Conservation (phyloP, 2,329 filamentous ascomycete species). For the Trichophaea hybrida region DNA sequence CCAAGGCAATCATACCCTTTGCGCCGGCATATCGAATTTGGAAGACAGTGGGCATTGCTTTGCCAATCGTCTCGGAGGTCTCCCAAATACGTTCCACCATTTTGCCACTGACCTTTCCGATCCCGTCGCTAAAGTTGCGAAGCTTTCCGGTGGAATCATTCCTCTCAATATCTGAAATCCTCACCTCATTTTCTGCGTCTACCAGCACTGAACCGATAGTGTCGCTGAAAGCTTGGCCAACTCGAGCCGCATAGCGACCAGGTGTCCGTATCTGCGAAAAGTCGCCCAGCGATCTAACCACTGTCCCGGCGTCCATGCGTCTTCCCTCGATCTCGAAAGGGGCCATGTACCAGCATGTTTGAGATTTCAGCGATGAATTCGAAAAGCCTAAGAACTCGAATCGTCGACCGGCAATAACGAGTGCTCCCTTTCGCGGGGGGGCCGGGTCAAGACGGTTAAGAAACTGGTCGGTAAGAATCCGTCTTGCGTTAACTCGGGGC, state of each 20-base stretch:
- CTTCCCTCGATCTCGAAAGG: slow-evolving; percentile 32
- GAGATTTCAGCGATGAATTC: slow-evolving; percentile 58
- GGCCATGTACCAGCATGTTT: slow-evolving; percentile 54
- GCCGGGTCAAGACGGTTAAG: slow-evolving; percentile 41
- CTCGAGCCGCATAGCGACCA: slow-evolving; percentile 44
- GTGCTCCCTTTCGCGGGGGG: slow-evolving; percentile 34
- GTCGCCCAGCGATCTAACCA: slow-evolving; percentile 39
- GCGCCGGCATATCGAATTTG: slow-evolving; percentile 57
- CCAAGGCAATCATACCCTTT: slow-evolving; percentile 45
- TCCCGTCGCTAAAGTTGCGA: slow-evolving; percentile 60
- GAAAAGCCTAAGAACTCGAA: slow-evolving; percentile 64
- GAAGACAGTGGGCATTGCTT: slow-evolving; percentile 46
- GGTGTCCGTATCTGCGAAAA: slow-evolving; percentile 41
- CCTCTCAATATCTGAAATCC: slow-evolving; percentile 29
- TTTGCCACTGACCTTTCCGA: slow-evolving; percentile 53
- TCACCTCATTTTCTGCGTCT: slow-evolving; percentile 30
- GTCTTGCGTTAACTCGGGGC: slow-evolving; percentile 31
- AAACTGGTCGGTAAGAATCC: slow-evolving; percentile 37
- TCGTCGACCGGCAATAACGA: slow-evolving; percentile 47
- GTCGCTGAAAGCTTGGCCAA: slow-evolving; percentile 59
- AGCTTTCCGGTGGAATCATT: slow-evolving; percentile 8
- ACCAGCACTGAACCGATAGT: slow-evolving; percentile 47
- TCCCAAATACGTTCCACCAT: slow-evolving; percentile 48
- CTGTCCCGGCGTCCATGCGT: slow-evolving; percentile 31
- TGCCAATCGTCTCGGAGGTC: slow-evolving; percentile 35